A percentile compares a stretch with the other conserved stretches of the same genome.
phyloP scores from a whole-genome alignment of 441 rosid species.

The Euphorbia schlechtendalii region DNA sequence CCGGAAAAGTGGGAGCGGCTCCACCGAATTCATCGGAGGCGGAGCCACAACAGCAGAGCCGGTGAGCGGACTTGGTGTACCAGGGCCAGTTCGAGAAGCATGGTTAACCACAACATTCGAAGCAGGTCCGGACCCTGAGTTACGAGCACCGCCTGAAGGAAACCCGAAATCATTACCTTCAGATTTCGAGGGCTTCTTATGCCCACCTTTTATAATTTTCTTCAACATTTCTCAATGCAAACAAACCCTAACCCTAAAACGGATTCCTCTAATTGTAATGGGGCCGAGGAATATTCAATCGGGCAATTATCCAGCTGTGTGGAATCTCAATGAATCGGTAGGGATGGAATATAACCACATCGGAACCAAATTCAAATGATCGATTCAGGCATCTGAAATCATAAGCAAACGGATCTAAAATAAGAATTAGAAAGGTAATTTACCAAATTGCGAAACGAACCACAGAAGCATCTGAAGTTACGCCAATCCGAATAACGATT shows the following conservation, averaged over 20 bases:
- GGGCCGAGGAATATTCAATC: constrained; percentile 15
- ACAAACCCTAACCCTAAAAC: constrained; percentile 27
- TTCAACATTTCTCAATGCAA: constrained; percentile 47
- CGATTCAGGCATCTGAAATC: constrained; percentile 12
- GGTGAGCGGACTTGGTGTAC: constrained; percentile 15
- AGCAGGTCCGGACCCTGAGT: constrained; percentile 33
- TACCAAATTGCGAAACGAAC: constrained; percentile 9
- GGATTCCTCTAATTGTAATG: not conserved
- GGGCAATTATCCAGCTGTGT: constrained; percentile 10
- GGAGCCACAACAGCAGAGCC: constrained; percentile 25
- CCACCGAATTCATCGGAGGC: constrained; percentile 54
- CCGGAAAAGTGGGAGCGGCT: constrained; percentile 61
- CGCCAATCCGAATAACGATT: constrained; percentile 15
- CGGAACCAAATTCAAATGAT: constrained; percentile 7
- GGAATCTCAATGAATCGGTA: constrained; percentile 25
- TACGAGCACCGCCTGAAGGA: constrained; percentile 29
- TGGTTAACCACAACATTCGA: constrained; percentile 59
- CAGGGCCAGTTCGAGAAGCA: constrained; percentile 46
- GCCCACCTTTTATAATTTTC: constrained; percentile 78
- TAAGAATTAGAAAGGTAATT: constrained; percentile 2
- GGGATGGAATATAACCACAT: constrained; percentile 25
- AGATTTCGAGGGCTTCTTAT: constrained; percentile 58
- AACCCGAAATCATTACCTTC: constrained; percentile 46
- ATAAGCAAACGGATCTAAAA: constrained; percentile 19
- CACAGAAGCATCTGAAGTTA: constrained; percentile 15